Conservation (phyloP, 139 green algal species). For the Asterochloris sp. region DNA sequence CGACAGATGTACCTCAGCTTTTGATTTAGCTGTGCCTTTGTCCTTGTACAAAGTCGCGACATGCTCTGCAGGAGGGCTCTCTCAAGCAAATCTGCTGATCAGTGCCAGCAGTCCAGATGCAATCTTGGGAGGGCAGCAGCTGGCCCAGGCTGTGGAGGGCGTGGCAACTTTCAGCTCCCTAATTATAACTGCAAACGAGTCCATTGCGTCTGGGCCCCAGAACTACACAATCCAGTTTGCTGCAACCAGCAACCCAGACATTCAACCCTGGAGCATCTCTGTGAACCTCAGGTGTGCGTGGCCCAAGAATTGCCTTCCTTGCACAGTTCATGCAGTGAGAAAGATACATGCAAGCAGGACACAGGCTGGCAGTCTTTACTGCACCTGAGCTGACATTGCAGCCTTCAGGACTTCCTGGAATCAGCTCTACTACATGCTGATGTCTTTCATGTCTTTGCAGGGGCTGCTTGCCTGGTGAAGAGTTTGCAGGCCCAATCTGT, state of each 20-base stretch:
- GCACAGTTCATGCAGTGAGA: too few relatives aligned
- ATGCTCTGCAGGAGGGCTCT: constrained; percentile 1
- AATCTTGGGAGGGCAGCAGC: constrained; percentile 8
- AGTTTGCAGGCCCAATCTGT: constrained; percentile 3
- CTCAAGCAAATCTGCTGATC: constrained; percentile 7
- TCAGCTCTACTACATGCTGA: too few relatives aligned
- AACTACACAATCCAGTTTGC: constrained; percentile 13
- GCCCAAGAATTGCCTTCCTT: too few relatives aligned
- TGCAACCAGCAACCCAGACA: background rate
- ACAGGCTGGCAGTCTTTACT: too few relatives aligned
- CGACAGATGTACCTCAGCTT: background rate
- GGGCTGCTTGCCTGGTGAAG: constrained; percentile 2
- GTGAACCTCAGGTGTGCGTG: constrained; percentile 9
- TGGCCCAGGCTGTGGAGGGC: constrained; percentile 9
- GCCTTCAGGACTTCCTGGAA: too few relatives aligned
- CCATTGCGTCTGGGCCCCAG: background rate
- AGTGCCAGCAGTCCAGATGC: constrained; percentile 1
- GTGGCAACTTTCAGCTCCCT: constrained; percentile 8
- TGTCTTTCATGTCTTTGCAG: background rate
- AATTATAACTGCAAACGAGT: constrained; percentile 12
- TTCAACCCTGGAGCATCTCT: constrained; percentile 5
- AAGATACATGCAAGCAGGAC: background rate
- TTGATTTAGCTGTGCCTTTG: background rate
- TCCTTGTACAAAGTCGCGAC: background rate
- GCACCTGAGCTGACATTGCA: too few relatives aligned